Evolutionary conservation across 495 filamentous ascomycete genomes (phyloP).

Genomic region (Lasiosphaeria miniovina): DNA sequence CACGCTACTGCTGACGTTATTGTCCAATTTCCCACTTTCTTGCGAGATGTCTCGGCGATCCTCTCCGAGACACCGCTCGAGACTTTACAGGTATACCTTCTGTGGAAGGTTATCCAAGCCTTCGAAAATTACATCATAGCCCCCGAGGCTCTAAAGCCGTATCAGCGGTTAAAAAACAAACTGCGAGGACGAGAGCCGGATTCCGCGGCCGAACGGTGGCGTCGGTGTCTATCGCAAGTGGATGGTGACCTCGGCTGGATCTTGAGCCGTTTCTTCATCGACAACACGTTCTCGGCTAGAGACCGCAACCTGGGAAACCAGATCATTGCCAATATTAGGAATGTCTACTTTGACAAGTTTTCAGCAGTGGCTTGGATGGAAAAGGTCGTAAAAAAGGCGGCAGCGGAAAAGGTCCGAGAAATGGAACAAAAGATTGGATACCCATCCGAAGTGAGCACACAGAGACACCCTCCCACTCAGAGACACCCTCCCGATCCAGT

Average conservation of each 20-base stretch:
- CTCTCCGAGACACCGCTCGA: not conserved
- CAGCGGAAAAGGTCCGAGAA: slow-evolving; percentile 65
- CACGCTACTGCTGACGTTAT: not conserved
- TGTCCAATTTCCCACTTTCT: not conserved
- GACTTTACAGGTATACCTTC: not conserved
- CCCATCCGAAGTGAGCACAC: too few species aligned
- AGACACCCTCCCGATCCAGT: too few species aligned
- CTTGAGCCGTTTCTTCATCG: slow-evolving; percentile 57
- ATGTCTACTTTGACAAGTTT: slow-evolving; percentile 59
- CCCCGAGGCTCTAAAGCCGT: not conserved
- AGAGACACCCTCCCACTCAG: too few species aligned
- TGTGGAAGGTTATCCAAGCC: slow-evolving; percentile 24
- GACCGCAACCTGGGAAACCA: slow-evolving; percentile 65
- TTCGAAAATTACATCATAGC: slow-evolving; percentile 32
- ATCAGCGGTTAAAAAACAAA: not conserved
- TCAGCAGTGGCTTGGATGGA: slow-evolving; percentile 65
- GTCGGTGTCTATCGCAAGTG: slow-evolving; percentile 52
- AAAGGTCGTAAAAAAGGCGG: slow-evolving; percentile 57
- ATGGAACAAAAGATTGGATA: slow-evolving; percentile 75
- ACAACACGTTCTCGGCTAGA: slow-evolving; percentile 53
- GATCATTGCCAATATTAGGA: slow-evolving; percentile 68
- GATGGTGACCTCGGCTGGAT: slow-evolving; percentile 50
- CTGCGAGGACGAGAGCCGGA: slow-evolving; percentile 26
- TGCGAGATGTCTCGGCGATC: not conserved
- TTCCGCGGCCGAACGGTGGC: slow-evolving; percentile 56